Conservation (phyloP, 179 eudicot species). For the Vitellaria paradoxa region DNA sequence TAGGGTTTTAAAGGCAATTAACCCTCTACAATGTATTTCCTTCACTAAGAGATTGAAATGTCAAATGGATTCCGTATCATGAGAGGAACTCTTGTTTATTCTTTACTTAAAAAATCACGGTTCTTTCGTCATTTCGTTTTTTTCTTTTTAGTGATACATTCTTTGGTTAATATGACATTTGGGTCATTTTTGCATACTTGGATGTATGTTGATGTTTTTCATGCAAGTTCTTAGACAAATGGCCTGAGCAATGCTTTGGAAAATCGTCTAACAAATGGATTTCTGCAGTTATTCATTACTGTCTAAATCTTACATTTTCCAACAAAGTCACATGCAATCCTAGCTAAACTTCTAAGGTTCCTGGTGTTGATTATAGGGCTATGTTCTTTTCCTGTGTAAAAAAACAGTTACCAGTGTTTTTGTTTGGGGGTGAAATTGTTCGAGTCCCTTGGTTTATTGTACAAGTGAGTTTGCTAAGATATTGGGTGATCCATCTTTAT, state of each 20-base stretch:
- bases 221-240: neutral
- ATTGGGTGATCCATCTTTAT: too few relatives aligned
- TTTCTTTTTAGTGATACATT: neutral
- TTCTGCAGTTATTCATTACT: neutral
- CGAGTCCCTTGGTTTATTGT: too few relatives aligned
- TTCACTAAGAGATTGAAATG: neutral
- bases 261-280: neutral
- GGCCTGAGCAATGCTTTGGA: neutral
- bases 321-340: neutral
- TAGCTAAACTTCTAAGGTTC: neutral
- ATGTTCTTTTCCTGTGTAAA: neutral
- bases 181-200: neutral
- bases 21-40: neutral
- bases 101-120: neutral
- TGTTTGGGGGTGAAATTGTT: too few relatives aligned
- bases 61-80: neutral
- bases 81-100: neutral
- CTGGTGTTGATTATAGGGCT: neutral
- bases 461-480: too few relatives aligned
- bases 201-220: neutral
- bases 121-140: neutral
- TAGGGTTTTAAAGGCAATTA: too few relatives aligned
- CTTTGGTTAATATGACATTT: neutral
- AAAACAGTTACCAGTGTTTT: neutral
- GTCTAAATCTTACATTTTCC: neutral